Evolutionary conservation across 1,284 basidiomycete genomes (phyloP), one percentile per base, ranked within the genome.

Genomic region (Trametes hirsuta): DNA sequence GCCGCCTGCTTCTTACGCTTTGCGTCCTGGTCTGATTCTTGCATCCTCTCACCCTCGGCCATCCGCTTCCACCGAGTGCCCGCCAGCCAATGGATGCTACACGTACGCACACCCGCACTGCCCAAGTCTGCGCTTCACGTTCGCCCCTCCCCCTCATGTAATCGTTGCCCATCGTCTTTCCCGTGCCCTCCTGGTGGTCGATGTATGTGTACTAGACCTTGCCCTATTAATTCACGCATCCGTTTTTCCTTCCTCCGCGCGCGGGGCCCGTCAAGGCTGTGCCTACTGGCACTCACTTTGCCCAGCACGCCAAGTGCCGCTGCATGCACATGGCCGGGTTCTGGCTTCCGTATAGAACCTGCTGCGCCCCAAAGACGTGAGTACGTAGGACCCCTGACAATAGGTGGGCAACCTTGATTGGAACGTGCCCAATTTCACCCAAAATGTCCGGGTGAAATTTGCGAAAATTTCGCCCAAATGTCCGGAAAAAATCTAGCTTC

Each of bases 161-260:
- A 59, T 59, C 55, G 48, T 45, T 49, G 53, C 14, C 60, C 49
- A 58, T 58, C 52, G 54, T 36, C 52, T 47, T 59, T 58, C 56
- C 54, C 18, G 53, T 64, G 34, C 45, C 14, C 46, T 50, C 36
- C n/a, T 54, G 53, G 59, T 58, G 55, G 61, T 55, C 51, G 55
- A 54, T 65, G 63, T 60, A 65, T 57, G 53, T 61, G 64, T 65
- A 56, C 48, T 50, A 63, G 37, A 55, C 39, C 48, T 36, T 37
- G 21, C 48, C 47, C 54, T 59, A 65, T 61, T 63, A 56, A 62
- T 65, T 44, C 24, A 11, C 46, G 51, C 36, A 37, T 49, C 34
- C 36, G 14, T 50, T 9, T 34, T 53, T 8, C 9, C n/a, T 40
- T 18, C 39, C 30, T 1, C 30, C 30, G 30, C 30, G 0, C 30